Evolutionary conservation across 116 monocot genomes (phyloP).

Genomic region (Dioscorea cayenensis): DNA sequence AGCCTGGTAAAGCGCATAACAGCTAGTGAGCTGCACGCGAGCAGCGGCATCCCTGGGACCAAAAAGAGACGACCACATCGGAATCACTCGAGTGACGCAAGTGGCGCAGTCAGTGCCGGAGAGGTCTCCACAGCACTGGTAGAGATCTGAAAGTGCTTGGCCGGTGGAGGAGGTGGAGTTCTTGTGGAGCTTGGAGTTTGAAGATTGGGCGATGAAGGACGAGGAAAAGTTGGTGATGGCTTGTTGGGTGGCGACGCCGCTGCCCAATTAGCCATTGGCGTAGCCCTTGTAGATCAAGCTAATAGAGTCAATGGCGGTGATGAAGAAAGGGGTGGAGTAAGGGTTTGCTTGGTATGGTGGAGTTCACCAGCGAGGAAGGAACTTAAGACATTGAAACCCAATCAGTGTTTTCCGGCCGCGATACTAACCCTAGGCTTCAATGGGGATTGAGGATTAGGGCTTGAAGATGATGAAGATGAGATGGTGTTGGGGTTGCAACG

Average conservation of each 20-base stretch:
- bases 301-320: too few species aligned
- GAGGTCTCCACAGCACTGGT: constrained; percentile 94
- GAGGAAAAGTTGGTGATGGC: constrained; percentile 50
- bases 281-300: constrained; percentile 81
- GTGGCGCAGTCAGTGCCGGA: constrained; percentile 52
- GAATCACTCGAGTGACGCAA: constrained; percentile 50
- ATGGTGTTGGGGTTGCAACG: too few species aligned
- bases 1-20: constrained; percentile 76
- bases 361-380: too few species aligned
- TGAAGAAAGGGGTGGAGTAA: too few species aligned
- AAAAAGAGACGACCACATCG: constrained; percentile 57
- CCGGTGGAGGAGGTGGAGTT: constrained; percentile 38
- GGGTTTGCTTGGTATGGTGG: too few species aligned
- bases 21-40: constrained; percentile 77
- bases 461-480: too few species aligned
- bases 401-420: too few species aligned
- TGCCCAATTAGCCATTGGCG: constrained; percentile 32
- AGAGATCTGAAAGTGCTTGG: constrained; percentile 59
- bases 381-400: too few species aligned
- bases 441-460: too few species aligned
- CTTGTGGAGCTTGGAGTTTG: constrained; percentile 60
- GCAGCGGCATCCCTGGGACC: constrained; percentile 46
- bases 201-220: constrained; percentile 43
- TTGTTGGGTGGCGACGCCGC: constrained; percentile 19
- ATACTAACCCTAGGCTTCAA: too few species aligned